Base-by-base conservation (phyloP, 2,329 filamentous ascomycete genomes). In the Pseudogymnoascus verrucosus region DNA sequence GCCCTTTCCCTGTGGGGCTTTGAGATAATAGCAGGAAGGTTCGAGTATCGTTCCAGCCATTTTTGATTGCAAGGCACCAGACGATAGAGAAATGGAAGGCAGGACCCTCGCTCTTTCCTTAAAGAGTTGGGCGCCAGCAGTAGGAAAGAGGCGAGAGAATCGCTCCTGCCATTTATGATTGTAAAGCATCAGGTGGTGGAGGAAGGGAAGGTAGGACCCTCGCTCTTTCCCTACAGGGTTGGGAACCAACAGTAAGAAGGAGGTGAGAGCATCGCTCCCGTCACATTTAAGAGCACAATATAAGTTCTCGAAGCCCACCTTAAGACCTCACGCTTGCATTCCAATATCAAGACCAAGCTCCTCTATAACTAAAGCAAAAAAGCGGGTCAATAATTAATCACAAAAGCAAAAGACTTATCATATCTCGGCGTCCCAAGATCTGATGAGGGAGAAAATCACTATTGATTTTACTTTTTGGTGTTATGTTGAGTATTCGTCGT, bases 401-500 rank as follows among this genome's bases (percentile, higher is more conserved):
- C 34, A 57, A 34, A 4, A 19, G 47, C 26, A 57, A 57, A 57
- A 57, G 26, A 57, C 47, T 34, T 16, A 12, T 34, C 8, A 57
- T n/a, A 57, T 57, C 47, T 34, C n/a, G 10, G 6, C 14, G 10
- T 57, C 4, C 34, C n/a, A n/a, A 57, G 47, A 57, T 57, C 26
- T 57, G 26, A 57, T 7, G 47, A 34, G 26, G n/a, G 26, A 57
- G 47, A 57, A 57, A 57, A 34, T 57, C 47, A 31, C 26, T 57
- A 34, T 57, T 57, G 26, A 57, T 57, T 57, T 57, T 57, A 19
- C 47, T 57, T 57, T 57, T 31, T 57, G 42, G 21, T 47, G 47
- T 31, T 11, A 31, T 54, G 7, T 19, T 19, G 42, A 47, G 14
- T n/a, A n/a, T 26, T 26, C 14, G 12, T 26, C 5, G 40, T 21